A percentile compares a stretch with the other conserved stretches of the same genome.
phyloP scores from a whole-genome alignment of 257 asterid species.

The Jacaranda copaia region DNA sequence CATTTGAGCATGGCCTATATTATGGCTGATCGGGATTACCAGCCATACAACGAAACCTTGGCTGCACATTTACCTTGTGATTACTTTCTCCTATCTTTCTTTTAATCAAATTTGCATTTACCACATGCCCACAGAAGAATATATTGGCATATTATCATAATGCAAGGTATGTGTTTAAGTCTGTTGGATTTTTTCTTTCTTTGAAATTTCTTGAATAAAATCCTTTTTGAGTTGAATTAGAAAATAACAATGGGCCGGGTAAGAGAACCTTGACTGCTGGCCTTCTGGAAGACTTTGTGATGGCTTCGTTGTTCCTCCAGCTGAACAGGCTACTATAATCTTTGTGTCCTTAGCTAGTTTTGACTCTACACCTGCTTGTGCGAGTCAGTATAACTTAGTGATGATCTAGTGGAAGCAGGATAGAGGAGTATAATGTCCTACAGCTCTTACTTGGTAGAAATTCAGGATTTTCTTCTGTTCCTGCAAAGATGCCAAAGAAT shows the following conservation, averaged over 20 bases:
- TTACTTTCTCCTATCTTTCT: not conserved
- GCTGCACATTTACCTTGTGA: not conserved
- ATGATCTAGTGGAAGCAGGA: not conserved
- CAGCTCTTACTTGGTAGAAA: slow-evolving; percentile 59
- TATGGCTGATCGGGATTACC: not conserved
- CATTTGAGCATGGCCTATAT: not conserved
- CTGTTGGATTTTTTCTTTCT: not conserved
- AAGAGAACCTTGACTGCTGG: slow-evolving; percentile 76
- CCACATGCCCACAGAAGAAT: not conserved
- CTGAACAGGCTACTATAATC: slow-evolving; percentile 90
- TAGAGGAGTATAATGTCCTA: not conserved
- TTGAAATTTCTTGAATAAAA: not conserved
- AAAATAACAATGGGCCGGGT: not conserved
- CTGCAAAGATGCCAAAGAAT: slow-evolving; percentile 86
- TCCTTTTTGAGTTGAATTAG: not conserved
- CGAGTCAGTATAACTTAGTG: slow-evolving; percentile 29
- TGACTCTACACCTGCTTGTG: slow-evolving; percentile 77
- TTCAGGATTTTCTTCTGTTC: slow-evolving; percentile 98
- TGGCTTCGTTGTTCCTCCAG: slow-evolving; percentile 87
- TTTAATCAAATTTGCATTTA: not conserved
- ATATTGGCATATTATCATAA: not conserved
- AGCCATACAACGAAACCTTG: not conserved
- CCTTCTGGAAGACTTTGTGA: slow-evolving; percentile 92
- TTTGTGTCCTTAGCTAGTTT: slow-evolving; percentile 73
- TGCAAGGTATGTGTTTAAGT: not conserved